phyloP scores from a whole-genome alignment of 768 basidiomycete genomes.

The Sarcodon sp. region DNA sequence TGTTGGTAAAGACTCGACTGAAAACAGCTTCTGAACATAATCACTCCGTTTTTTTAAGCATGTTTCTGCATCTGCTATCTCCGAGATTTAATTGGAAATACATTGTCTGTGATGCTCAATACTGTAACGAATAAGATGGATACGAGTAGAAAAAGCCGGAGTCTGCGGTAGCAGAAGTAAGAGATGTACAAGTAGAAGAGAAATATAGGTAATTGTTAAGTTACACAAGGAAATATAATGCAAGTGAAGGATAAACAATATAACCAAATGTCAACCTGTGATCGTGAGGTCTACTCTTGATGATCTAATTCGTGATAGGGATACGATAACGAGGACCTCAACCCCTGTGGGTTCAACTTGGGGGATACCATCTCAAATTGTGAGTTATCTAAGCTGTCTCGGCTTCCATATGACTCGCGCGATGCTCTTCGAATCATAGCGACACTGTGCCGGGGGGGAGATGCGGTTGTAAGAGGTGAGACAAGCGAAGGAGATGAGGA shows the following conservation, averaged over 20 bases:
- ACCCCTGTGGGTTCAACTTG: constrained; percentile 20
- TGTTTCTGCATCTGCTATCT: too few relatives aligned
- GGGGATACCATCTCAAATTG: constrained; percentile 53
- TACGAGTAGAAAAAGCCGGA: too few relatives aligned
- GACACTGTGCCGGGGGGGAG: constrained; percentile 19
- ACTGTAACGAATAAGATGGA: too few relatives aligned
- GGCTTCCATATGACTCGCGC: constrained; percentile 28
- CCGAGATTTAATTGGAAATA: too few relatives aligned
- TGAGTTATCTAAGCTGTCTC: constrained; percentile 46
- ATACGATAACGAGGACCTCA: constrained; percentile 29
- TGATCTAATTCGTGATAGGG: constrained; percentile 45
- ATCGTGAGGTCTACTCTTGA: constrained; percentile 8
- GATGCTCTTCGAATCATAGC: constrained; percentile 21
- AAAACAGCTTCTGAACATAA: constrained; percentile 53
- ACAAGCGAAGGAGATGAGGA: constrained; percentile 8
- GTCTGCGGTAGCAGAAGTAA: neutral
- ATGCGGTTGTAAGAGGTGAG: constrained; percentile 5
- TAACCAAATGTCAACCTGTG: constrained; percentile 4
- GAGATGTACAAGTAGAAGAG: neutral
- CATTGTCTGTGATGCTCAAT: too few relatives aligned
- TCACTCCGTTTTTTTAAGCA: too few relatives aligned
- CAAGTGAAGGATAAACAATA: neutral
- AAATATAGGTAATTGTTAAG: neutral
- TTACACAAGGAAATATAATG: neutral
- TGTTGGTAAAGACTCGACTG: constrained; percentile 80